A percentile compares a stretch with the other conserved stretches of the same genome.
Conservation (phyloP, 768 basidiomycete genomes). For the Lyophyllum decastes region DNA sequence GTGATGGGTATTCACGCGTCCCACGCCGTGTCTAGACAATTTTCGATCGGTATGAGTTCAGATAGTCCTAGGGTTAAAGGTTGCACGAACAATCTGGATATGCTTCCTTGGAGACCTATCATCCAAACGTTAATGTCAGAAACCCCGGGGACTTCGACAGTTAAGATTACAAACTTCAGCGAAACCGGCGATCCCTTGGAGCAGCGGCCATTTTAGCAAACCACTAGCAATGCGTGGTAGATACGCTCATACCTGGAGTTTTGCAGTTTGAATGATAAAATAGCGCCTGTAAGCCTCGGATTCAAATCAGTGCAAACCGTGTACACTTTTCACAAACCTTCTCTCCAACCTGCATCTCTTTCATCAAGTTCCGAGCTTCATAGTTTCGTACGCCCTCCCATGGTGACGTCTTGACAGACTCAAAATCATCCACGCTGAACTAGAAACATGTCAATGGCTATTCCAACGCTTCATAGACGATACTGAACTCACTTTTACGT, state of each 20-base stretch:
- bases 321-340: constrained; percentile 44
- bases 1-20: constrained; percentile 57
- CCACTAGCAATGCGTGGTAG: background rate
- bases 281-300: constrained; percentile 50
- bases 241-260: constrained; percentile 56
- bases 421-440: constrained; percentile 90
- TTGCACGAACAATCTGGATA: constrained; percentile 82
- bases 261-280: constrained; percentile 92
- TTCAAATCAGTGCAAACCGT: background rate
- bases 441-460: constrained; percentile 24
- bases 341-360: constrained; percentile 75
- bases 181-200: constrained; percentile 71
- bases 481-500: constrained; percentile 65
- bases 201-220: background rate
- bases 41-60: constrained; percentile 5
- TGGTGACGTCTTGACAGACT: constrained; percentile 63
- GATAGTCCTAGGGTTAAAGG: background rate
- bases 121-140: background rate
- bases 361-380: constrained; percentile 83
- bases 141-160: too few species aligned
- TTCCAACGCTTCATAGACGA: background rate
- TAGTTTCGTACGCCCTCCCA: constrained; percentile 92
- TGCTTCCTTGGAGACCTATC: constrained; percentile 77
- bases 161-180: constrained; percentile 56
- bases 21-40: constrained; percentile 80